Evolutionary conservation across 2,329 filamentous ascomycete species (phyloP).

Genomic region (Ustulina deusta): DNA sequence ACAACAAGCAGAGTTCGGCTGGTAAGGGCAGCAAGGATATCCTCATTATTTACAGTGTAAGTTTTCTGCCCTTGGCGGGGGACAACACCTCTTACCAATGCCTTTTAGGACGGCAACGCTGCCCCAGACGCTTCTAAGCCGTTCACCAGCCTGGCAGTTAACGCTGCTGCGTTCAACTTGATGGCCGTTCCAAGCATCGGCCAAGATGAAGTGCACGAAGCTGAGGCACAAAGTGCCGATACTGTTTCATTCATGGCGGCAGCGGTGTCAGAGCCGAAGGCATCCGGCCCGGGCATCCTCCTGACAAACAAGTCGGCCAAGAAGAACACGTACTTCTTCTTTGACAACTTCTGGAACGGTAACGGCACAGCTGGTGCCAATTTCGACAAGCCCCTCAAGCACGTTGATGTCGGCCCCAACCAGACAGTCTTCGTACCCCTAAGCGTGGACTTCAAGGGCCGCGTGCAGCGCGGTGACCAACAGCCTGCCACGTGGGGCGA

Average conservation of each 20-base stretch:
- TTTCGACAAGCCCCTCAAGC: slow-evolving; percentile 55
- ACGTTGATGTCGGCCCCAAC: slow-evolving; percentile 50
- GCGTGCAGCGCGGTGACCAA: slow-evolving; percentile 55
- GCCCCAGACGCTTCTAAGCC: slow-evolving; percentile 43
- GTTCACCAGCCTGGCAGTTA: slow-evolving; percentile 39
- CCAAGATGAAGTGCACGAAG: neutral
- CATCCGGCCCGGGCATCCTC: slow-evolving; percentile 51
- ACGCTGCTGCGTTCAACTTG: slow-evolving; percentile 26
- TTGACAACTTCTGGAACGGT: slow-evolving; percentile 57
- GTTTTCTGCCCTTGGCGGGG: slow-evolving; percentile 4
- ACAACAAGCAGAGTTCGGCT: slow-evolving; percentile 54
- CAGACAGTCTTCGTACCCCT: slow-evolving; percentile 51
- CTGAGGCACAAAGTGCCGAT: neutral
- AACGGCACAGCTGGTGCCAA: slow-evolving; percentile 55
- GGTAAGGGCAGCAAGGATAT: slow-evolving; percentile 56
- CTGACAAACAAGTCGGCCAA: slow-evolving; percentile 54
- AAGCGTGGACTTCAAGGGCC: slow-evolving; percentile 53
- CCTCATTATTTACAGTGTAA: slow-evolving; percentile 54
- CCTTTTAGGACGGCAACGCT: slow-evolving; percentile 40
- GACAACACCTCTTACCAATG: neutral
- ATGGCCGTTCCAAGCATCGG: slow-evolving; percentile 4
- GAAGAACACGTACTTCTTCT: slow-evolving; percentile 54
- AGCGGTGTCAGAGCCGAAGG: slow-evolving; percentile 35
- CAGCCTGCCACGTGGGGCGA: slow-evolving; percentile 56
- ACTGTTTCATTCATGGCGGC: slow-evolving; percentile 11